Base-by-base conservation (phyloP, 2,329 filamentous ascomycete species). In the Lachnellula subtilissima region DNA sequence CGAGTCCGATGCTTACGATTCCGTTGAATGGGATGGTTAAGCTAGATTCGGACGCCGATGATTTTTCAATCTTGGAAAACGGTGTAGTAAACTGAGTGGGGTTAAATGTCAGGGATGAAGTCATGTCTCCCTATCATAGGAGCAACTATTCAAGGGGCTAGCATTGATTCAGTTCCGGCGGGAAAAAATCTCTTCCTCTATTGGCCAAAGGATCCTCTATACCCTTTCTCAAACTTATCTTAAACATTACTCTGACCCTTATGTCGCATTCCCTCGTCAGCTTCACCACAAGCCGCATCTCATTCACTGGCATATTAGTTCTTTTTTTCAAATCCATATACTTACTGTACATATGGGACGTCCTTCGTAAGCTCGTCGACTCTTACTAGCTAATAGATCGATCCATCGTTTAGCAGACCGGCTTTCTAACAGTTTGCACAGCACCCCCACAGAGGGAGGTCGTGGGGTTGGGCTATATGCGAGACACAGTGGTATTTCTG, bases 1-100 rank as follows among this genome's bases (percentile, higher is more conserved):
- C 58, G 49, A 55, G 50, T 58, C 61, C 61, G n/a, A 56, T 59
- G 36, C 25, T 62, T 40, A 64, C 61, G 12, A 51, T 64, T 35
- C 58, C 61, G 15, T 52, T 64, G 17, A 49, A 53, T 32, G 53
- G 51, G 32, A 22, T 54, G 43, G 45, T 50, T 14, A 62, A 55
- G 32, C 47, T 64, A 28, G 53, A 61, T 55, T 48, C 45, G 22
- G 23, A 32, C 4, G 45, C 45, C 12, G 45, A 48, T 35, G 45
- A 54, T 14, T 48, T 48, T 48, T 17, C 45, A 14, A 48, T 48
- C 23, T 48, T 48, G 45, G 45, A 48, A 12, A n/a, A 48, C 25
- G 45, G 12, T 6, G 45, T 48, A 11, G 45, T 32, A 14, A 35
- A 14, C 22, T 48, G 23, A 48, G 32, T 48, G 12, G 17, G 23